A percentile compares a stretch with the other conserved stretches of the same genome.
Evolutionary conservation across 805 yeast species (phyloP).

Genomic region (Candida nitratophila): DNA sequence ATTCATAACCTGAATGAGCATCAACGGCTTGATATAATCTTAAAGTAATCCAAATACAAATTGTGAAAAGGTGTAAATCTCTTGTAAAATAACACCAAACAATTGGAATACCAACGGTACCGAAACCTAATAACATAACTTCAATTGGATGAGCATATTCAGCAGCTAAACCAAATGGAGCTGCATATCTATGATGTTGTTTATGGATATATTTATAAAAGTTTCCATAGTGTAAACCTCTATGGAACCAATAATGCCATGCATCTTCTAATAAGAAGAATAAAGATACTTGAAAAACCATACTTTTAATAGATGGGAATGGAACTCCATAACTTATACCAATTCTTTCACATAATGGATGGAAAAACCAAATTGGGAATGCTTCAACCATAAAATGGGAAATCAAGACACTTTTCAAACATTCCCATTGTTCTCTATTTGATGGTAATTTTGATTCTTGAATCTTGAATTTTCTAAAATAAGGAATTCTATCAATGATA

Average conservation of each 20-base stretch:
- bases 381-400: constrained; percentile 93
- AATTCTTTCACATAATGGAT: constrained; percentile 77
- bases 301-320: constrained; percentile 61
- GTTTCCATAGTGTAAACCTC: constrained; percentile 80
- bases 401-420: constrained; percentile 74
- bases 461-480: constrained; percentile 79
- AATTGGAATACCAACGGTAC: constrained; percentile 94
- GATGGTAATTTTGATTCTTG: constrained; percentile 83
- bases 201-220: constrained; percentile 93
- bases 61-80: constrained; percentile 81
- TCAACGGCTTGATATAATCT: constrained; percentile 96
- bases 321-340: constrained; percentile 80
- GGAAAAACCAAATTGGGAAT: constrained; percentile 95
- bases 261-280: constrained; percentile 86
- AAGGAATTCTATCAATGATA: constrained; percentile 78
- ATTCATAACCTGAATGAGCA: constrained; percentile 96
- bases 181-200: constrained; percentile 96
- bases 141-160: constrained; percentile 97
- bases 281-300: constrained; percentile 58
- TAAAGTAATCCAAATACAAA: constrained; percentile 78
- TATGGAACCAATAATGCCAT: constrained; percentile 97
- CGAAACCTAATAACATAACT: constrained; percentile 84
- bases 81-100: constrained; percentile 71
- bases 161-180: constrained; percentile 95
- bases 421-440: constrained; percentile 84